Evolutionary conservation across 1,284 basidiomycete genomes (phyloP), one percentile per base, ranked within the genome.

Genomic region (Heliocybe sulcata): DNA sequence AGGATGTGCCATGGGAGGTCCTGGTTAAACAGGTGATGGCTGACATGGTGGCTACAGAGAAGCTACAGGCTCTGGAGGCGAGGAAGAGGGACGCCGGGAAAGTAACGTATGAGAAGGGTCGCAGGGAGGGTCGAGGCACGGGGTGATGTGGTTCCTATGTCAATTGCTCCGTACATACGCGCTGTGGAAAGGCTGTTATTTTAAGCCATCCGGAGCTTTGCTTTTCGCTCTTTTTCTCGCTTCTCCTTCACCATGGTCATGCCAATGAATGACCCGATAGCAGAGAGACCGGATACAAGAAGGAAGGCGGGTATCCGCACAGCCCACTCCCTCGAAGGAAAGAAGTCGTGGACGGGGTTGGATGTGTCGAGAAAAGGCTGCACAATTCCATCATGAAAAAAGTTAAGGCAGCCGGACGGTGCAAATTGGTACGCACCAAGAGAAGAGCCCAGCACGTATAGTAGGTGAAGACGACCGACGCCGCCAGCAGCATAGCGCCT

Each of bases 361-460:
- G 82, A 79, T 2, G 77, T 59, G 55, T 90, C 83, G 59, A 96
- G 85, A 74, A 97, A 93, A 6, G 94, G 94, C 94, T 96, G 63
- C 48, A 52, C 26, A 51, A 14, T 27, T 22, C 3, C 6, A n/a
- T 29, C 27, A 45, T 58, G 35, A 55, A 53, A 47, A 29, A n/a
- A n/a, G 25, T 31, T 35, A 19, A 19, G 45, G 56, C 20, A 33
- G 47, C 53, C 22, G 56, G 50, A 23, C 8, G 49, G 27, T 16
- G 42, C 12, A 16, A 42, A n/a, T 22, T 38, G 33, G 25, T 8
- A 76, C 83, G 62, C 63, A 94, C 94, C 54, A 94, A 78, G 42
- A 97, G 73, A 51, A 97, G 76, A 8, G 93, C 87, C 94, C 94
- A 97, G 45, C 80, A 79, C 2, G 93, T 94, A 71, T 97, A 98